Conservation (phyloP, 1,139 yeast species). For the Pichia sp. region DNA sequence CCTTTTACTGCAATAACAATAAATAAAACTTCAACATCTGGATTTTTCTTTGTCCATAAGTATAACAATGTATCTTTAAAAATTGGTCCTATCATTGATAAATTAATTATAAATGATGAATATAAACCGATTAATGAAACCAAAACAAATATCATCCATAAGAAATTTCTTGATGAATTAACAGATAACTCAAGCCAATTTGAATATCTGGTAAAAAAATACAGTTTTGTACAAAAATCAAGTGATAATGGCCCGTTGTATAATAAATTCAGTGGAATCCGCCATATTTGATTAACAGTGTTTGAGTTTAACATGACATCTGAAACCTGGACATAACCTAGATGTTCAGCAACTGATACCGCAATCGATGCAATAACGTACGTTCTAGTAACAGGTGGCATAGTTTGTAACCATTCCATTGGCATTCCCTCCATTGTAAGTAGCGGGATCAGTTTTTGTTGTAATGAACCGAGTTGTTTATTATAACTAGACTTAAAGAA, state of each 20-base stretch:
- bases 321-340: constrained; percentile 26
- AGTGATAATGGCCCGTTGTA: constrained; percentile 37
- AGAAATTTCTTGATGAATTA: constrained; percentile 33
- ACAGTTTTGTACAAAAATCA: constrained; percentile 33
- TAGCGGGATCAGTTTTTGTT: too few species aligned
- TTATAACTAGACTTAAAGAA: too few species aligned
- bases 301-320: constrained; percentile 13
- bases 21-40: constrained; percentile 31
- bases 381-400: constrained; percentile 36
- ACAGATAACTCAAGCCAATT: constrained; percentile 37
- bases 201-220: constrained; percentile 35
- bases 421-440: constrained; percentile 34
- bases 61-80: constrained; percentile 37
- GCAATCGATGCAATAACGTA: constrained; percentile 29
- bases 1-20: constrained; percentile 4
- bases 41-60: constrained; percentile 42
- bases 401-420: constrained; percentile 33
- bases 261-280: constrained; percentile 18
- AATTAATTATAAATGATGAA: constrained; percentile 29
- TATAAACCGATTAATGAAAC: constrained; percentile 28
- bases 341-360: constrained; percentile 30
- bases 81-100: constrained; percentile 34
- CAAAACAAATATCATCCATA: constrained; percentile 36
- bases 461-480: too few species aligned
- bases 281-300: constrained; percentile 2